phyloP scores from a whole-genome alignment of 495 filamentous ascomycete genomes.

The Neurospora tetrasperma region DNA sequence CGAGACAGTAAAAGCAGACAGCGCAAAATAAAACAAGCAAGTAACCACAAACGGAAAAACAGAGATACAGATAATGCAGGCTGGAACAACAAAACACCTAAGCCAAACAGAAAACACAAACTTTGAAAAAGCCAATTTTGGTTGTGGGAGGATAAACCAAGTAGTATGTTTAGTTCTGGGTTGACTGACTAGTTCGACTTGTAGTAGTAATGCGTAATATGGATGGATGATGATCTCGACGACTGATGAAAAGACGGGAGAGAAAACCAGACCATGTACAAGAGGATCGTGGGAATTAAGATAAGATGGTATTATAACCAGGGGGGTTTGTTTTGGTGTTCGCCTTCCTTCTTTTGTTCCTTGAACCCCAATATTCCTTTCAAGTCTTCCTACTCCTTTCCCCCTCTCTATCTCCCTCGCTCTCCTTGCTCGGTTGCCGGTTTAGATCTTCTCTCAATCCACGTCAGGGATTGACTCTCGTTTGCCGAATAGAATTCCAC shows the following conservation, averaged over 20 bases:
- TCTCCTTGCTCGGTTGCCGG: not conserved
- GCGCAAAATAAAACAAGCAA: not conserved
- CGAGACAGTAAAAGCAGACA: not conserved
- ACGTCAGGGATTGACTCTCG: not conserved
- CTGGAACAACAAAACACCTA: not conserved
- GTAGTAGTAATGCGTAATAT: not conserved
- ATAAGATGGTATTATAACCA: not conserved
- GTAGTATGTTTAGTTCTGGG: not conserved
- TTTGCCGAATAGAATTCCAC: not conserved
- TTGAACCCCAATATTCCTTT: not conserved
- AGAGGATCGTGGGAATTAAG: not conserved
- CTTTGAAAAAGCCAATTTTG: not conserved
- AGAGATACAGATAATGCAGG: not conserved
- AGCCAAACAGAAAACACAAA: not conserved
- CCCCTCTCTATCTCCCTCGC: not conserved
- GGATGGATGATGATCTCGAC: not conserved
- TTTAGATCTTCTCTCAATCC: not conserved
- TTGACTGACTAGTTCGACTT: not conserved
- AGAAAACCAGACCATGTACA: constrained; percentile 1
- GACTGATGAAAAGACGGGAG: not conserved
- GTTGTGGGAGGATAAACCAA: not conserved
- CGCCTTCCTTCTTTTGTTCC: not conserved
- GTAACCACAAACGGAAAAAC: not conserved
- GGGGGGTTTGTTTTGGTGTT: not conserved
- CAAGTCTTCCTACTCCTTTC: not conserved